Base-by-base conservation (phyloP, 176 grass and related monocot species). In the Saccharum officinarum region DNA sequence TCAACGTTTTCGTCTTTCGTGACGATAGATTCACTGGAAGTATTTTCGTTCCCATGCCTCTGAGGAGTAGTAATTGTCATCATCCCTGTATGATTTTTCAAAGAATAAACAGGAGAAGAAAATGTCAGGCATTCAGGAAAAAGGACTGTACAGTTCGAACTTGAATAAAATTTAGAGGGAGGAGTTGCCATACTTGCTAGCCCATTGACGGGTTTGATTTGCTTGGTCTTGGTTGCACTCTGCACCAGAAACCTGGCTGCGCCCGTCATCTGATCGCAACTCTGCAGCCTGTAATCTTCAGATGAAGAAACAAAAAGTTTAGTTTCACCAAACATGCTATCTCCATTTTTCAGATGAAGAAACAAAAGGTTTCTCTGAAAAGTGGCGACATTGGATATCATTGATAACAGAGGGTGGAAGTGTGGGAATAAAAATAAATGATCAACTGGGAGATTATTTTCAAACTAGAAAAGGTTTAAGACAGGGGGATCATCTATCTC, bases 11-110 rank as follows among this genome's bases (percentile, higher is more conserved):
- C 87, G 40, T 93, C 76, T 45, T 82, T 88, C 30, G 71, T 2
- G n/a, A 71, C 52, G 22, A 40, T 39, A 30, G 59, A 69, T 31
- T 85, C 70, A 63, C 54, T 34, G 33, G 83, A 16, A 17, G 0
- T 77, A 2, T 92, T 69, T 69, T 87, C 70, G 25, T 84, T 89
- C 34, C 86, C 84, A 30, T 81, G 47, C 77, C 50, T 91, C 69
- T 77, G 69, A 40, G 91, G 87, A 57, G 80, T 69, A 42, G 90
- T 82, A 79, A 94, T 72, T n/a, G 89, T 82, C 85, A 77, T 84
- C 75, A 86, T 10, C 79, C 94, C 87, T 97, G 82, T 46, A 61
- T 36, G 37, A 13, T 55, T 36, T 75, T 28, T 61, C 37, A 38
- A 17, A 83, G 26, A 72, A 67, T 15, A 75, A 70, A 23, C 36